Base-by-base conservation (phyloP, 306 rosid species). In the Cucurbita pepo region DNA sequence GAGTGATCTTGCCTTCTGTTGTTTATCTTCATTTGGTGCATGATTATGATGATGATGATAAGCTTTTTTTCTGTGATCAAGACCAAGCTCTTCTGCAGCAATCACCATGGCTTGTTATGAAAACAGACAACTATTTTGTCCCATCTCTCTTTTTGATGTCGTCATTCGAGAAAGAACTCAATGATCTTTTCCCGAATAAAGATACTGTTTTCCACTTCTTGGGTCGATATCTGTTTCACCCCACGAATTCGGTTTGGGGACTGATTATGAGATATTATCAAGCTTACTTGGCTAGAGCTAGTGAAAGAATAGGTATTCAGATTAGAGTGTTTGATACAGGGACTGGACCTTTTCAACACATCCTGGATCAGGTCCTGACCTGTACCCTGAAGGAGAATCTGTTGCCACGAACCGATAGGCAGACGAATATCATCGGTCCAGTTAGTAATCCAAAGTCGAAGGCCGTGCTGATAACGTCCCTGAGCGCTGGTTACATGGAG, bases 31-130 rank as follows among this genome's bases (percentile, higher is more conserved):
- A 90, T 80, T 79, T 90, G 57, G 87, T n/a, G 73, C 96, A 90
- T 79, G 89, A 90, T 75, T 90, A 87, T 76, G 87, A 86, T 56
- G 85, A 87, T 12, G 87, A 83, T 19, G 96, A 90, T 79, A 90
- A 88, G 82, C 90, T 87, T 60, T 90, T 90, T 83, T 90, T 90
- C 84, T 90, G 96, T 44, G 93, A 87, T 71, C 85, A 87, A 58
- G 86, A 87, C 8, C 96, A 90, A 73, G 57, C 75, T 30, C 79
- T 83, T 76, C 84, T 87, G 22, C 76, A 57, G 72, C 75, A 79
- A 73, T 82, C 83, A 3, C 84, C 86, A 51, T 90, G 96, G 91
- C 81, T 90, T 78, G 44, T 87, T 6, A 74, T 90, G 88, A 90
- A 79, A 82, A 78, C 91, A 9, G 91, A 90, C 73, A 90, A 90